These are phyloP conservation scores for Globisporangium camurandrum DNA, from an alignment of 352 stramenopile genomes.

Conservation along the genomic window DNA sequence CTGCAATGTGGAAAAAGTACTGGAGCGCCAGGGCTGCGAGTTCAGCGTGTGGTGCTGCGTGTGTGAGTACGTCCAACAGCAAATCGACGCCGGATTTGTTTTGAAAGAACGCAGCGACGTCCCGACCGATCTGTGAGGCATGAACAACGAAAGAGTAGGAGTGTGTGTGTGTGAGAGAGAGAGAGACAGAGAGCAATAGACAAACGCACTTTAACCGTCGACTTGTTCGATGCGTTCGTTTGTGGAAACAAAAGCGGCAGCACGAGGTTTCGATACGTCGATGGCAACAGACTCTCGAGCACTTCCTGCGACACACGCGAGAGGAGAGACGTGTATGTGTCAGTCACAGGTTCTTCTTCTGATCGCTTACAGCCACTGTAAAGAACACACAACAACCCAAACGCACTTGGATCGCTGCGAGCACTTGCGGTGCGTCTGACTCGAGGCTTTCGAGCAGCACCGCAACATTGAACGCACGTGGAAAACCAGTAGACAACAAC, in stretches of 20 bases:
- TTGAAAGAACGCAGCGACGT: slow-evolving; percentile 35
- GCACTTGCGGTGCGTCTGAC: slow-evolving; percentile 63
- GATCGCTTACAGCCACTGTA: not conserved
- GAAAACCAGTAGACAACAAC: slow-evolving; percentile 71
- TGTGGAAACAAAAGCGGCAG: slow-evolving; percentile 69
- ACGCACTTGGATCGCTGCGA: slow-evolving; percentile 64
- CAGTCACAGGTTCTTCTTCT: not conserved
- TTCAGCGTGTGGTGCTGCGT: slow-evolving; percentile 52
- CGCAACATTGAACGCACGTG: slow-evolving; percentile 72
- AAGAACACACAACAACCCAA: not conserved
- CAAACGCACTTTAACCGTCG: slow-evolving; percentile 34
- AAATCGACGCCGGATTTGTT: slow-evolving; percentile 48
- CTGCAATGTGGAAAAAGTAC: slow-evolving; percentile 76
- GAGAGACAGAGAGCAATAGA: not conserved
- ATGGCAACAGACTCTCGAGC: slow-evolving; percentile 71
- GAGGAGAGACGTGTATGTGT: too few relatives aligned
- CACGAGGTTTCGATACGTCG: slow-evolving; percentile 60
- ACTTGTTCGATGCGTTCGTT: slow-evolving; percentile 43
- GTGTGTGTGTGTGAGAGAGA: not conserved
- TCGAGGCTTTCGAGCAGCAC: slow-evolving; percentile 77
- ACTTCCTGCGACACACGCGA: slow-evolving; percentile 43
- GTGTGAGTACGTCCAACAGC: slow-evolving; percentile 63
- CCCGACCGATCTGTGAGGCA: slow-evolving; percentile 46
- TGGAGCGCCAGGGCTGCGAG: slow-evolving; percentile 68
- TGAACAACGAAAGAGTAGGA: slow-evolving; percentile 4